phyloP scores from a whole-genome alignment of 345 rosid genomes.

The Erucastrum elatum region DNA sequence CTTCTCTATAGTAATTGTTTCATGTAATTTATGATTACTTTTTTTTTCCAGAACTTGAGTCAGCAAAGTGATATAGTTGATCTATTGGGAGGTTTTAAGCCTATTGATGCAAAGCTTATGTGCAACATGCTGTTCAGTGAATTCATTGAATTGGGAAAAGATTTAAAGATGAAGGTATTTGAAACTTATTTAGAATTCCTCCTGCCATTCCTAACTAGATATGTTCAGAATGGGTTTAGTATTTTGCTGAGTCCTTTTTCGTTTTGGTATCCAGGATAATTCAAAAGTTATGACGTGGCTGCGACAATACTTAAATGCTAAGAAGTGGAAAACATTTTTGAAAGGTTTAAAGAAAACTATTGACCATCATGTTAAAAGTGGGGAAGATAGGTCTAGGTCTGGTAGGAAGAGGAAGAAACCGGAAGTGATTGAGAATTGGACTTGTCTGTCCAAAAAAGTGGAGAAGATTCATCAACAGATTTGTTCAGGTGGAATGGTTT shows the following conservation, averaged over 20 bases:
- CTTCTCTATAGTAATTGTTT: constrained; percentile 6
- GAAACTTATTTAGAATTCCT: background rate
- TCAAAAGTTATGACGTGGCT: constrained; percentile 42
- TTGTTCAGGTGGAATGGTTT: constrained; percentile 76
- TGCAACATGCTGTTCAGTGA: constrained; percentile 74
- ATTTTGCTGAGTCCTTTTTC: constrained; percentile 30
- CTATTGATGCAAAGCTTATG: constrained; percentile 65
- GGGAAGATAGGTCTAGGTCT: constrained; percentile 37
- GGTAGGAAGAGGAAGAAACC: constrained; percentile 73
- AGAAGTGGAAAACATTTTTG: constrained; percentile 64
- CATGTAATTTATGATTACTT: background rate
- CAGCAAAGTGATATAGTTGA: constrained; percentile 97
- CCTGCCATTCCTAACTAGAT: constrained; percentile 10
- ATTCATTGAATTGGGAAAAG: constrained; percentile 61
- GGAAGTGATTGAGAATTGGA: constrained; percentile 51
- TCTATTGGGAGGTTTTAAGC: constrained; percentile 95
- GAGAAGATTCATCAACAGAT: constrained; percentile 57
- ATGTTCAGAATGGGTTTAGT: background rate
- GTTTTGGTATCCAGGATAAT: constrained; percentile 53
- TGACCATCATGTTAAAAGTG: constrained; percentile 32
- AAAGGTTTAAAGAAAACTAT: constrained; percentile 49
- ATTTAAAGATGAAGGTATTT: constrained; percentile 52
- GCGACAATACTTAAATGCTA: constrained; percentile 45
- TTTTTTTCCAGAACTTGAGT: constrained; percentile 73
- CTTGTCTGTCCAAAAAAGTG: constrained; percentile 52